phyloP scores from a whole-genome alignment of 179 eudicot species.

The Heliamphora pulchella region DNA sequence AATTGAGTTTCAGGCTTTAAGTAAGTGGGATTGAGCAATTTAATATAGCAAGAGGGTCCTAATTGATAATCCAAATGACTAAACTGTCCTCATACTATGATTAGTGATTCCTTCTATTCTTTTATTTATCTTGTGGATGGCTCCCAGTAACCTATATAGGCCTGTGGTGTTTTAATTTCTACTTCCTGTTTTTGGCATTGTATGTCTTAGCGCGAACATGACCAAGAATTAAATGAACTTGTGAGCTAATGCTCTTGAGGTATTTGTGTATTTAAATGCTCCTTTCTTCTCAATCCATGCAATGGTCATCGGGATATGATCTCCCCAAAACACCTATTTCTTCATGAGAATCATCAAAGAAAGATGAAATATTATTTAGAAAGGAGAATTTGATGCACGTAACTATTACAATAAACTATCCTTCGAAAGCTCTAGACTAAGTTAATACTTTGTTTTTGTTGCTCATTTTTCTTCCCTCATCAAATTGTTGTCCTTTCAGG shows the following conservation, averaged over 20 bases:
- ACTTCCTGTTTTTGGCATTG: background rate
- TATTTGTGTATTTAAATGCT: background rate
- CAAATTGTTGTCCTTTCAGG: constrained; percentile 31
- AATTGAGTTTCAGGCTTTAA: background rate
- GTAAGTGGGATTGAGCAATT: background rate
- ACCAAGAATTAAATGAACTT: background rate
- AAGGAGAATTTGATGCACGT: background rate
- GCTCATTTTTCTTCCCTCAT: background rate
- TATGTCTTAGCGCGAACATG: background rate
- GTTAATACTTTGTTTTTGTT: background rate
- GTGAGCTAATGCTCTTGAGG: background rate
- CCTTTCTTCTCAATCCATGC: background rate
- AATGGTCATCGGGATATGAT: background rate
- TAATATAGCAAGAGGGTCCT: background rate
- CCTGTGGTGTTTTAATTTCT: background rate
- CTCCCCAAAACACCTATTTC: background rate
- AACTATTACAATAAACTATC: background rate
- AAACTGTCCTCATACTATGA: background rate
- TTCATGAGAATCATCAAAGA: background rate
- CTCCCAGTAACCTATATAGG: background rate
- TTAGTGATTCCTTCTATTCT: background rate
- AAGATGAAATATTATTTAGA: background rate
- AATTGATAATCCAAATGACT: background rate
- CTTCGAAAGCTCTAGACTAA: background rate
- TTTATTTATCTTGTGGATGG: constrained; percentile 8